Base-by-base conservation (phyloP, 2,329 filamentous ascomycete species). In the Pseudocercospora musae region DNA sequence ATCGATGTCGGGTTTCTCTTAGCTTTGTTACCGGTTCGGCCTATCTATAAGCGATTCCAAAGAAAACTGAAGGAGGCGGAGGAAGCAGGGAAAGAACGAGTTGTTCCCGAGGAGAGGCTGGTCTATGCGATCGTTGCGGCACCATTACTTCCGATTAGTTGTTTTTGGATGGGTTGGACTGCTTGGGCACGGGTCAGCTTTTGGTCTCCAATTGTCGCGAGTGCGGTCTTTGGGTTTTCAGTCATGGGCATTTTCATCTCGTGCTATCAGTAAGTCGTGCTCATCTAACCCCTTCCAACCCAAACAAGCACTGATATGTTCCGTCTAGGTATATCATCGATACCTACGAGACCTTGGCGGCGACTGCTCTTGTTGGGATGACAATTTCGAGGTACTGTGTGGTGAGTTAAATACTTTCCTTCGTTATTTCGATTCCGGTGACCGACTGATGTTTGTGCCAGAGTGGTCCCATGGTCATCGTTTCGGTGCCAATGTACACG, bases 81-180 rank as follows among this genome's bases (percentile, higher is more conserved):
- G 13, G 29, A 53, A 7, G 20, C 21, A n/a, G 49, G 49, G 4
- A 53, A 18, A n/a, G 29, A 29, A 18, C 15, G 49, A 18, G 49
- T 84, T 7, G 73, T 78, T 3, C 82, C 83, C 0, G 84, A 86
- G 62, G 80, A 82, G 40, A 76, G 83, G 6, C 73, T 86, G 0
- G 84, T 79, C 75, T 82, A 79, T 53, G 78, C 78, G 2, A 85
- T 86, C 71, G 72, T 83, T 8, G 70, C 69, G 9, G 72, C 81
- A 23, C 18, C 48, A 9, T 31, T 29, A 5, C 18, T 59, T 4
- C 57, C 57, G 1, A 42, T 50, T 1, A 59, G 57, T 40, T n/a
- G 33, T 27, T 59, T 59, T 31, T 91, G 11, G 89, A 88, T 0
- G 89, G 89, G 78, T 0, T 86, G 83, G 83, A 84, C 80, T 0